Evolutionary conservation across 352 stramenopile species (phyloP).

Genomic region (Globisporangium cederbergense): DNA sequence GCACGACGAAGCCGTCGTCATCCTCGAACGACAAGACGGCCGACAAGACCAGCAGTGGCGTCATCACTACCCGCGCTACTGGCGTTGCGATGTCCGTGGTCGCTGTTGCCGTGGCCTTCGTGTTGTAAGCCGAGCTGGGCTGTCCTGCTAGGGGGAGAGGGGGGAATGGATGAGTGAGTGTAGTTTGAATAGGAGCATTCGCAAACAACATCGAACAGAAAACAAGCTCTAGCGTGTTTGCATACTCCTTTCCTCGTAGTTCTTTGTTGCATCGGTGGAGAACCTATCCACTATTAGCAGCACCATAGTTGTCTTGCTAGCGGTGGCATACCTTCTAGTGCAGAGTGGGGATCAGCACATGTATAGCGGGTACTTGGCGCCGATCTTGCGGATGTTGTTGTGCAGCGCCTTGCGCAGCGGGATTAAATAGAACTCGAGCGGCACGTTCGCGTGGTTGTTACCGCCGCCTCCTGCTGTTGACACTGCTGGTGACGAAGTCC

Average conservation of each 20-base stretch:
- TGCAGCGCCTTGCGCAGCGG: slow-evolving; percentile 73
- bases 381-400: slow-evolving; percentile 71
- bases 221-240: not conserved
- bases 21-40: not conserved
- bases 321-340: not conserved
- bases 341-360: slow-evolving; percentile 41
- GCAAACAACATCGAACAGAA: not conserved
- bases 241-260: not conserved
- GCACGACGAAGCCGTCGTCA: not conserved
- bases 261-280: not conserved
- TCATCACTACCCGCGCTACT: not conserved
- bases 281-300: not conserved
- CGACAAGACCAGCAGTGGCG: slow-evolving; percentile 1
- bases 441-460: slow-evolving; percentile 30
- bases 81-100: slow-evolving; percentile 6
- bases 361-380: slow-evolving; percentile 70
- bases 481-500: slow-evolving; percentile 38
- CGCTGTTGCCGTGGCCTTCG: slow-evolving; percentile 1
- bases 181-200: not conserved
- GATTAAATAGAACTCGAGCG: slow-evolving; percentile 76
- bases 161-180: not conserved
- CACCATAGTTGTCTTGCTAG: not conserved
- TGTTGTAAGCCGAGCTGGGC: not conserved
- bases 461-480: slow-evolving; percentile 16
- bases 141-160: not conserved